Evolutionary conservation across 495 filamentous ascomycete genomes (phyloP), one percentile per base, ranked within the genome.

Genomic region (Penicillium goetzii): DNA sequence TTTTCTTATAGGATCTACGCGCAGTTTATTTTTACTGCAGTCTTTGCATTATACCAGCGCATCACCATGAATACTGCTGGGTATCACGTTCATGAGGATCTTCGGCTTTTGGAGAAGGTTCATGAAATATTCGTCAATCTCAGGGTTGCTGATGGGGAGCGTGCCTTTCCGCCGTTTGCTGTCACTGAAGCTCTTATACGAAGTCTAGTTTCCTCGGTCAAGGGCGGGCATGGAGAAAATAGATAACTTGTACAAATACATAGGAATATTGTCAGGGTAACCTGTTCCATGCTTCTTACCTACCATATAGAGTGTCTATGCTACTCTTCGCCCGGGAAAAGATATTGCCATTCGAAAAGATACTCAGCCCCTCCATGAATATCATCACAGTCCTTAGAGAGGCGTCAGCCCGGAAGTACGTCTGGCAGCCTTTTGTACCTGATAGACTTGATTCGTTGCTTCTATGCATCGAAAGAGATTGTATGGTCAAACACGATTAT

Each of bases 21-120:
- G 26, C 52, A 55, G n/a, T 55, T 36, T 6, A 55, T 55, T 5
- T 15, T 55, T 0, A 55, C 52, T 19, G 52, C 52, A 12, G 52
- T 36, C n/a, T 33, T 55, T 55, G 30, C 52, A 3, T 30, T 55
- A 15, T 55, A 55, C n/a, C 52, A 55, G 30, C 52, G 52, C 30
- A 33, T 55, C 52, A 55, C 11, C 3, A 36, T n/a, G 19, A 34
- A 32, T 33, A 15, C 30, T 2, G 0, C 30, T 3, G 32, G 19
- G 19, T 11, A 33, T 25, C 51, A 21, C n/a, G 25, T 36, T 23
- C 52, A 36, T 21, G 30, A 55, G 32, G 52, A 55, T 36, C 28
- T 55, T 21, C 52, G 30, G n/a, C 30, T 55, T 19, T 36, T 55
- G n/a, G 52, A 55, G 19, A 25, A 55, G 6, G n/a, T 34, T 12